These are phyloP conservation scores for Chytridium lagenaria DNA, from an alignment of 371 early-diverging fungal genomes.

Conservation along the genomic window DNA sequence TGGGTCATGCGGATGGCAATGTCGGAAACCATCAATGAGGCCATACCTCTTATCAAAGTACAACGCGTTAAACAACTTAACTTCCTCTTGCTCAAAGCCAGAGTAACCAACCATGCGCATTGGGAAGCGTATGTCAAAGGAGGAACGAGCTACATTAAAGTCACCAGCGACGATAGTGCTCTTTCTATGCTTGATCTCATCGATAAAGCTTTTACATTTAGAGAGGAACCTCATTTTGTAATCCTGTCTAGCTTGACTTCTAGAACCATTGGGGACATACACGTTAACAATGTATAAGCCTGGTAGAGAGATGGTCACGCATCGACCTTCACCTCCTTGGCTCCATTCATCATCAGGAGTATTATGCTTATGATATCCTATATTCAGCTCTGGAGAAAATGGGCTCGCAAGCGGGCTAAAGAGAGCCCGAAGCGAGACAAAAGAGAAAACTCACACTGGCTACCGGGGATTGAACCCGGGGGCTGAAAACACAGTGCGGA, in stretches of 20 bases:
- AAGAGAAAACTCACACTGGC: too few species aligned
- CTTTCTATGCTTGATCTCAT: slow-evolving; percentile 15
- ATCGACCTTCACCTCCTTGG: slow-evolving; percentile 1
- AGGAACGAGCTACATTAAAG: slow-evolving; percentile 23
- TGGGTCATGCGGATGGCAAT: slow-evolving; percentile 18
- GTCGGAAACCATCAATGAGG: slow-evolving; percentile 15
- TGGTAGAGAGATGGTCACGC: neutral
- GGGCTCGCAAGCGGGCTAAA: too few species aligned
- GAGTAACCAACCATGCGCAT: neutral
- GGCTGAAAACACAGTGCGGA: too few species aligned
- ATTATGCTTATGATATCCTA: too few species aligned
- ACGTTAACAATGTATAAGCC: slow-evolving; percentile 13
- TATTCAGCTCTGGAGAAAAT: too few species aligned
- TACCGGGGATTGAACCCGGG: too few species aligned
- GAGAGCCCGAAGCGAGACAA: too few species aligned
- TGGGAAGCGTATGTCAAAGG: slow-evolving; percentile 1
- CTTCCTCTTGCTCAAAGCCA: slow-evolving; percentile 25
- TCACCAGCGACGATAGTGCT: slow-evolving; percentile 22
- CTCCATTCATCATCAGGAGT: too few species aligned
- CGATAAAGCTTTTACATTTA: slow-evolving; percentile 1
- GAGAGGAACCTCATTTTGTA: slow-evolving; percentile 26
- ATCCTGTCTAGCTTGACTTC: slow-evolving; percentile 4
- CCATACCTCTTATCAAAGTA: neutral
- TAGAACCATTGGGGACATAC: slow-evolving; percentile 31
- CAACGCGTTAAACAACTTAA: neutral